Percentiles rank a stretch among this genome's conserved stretches.
Conservation (phyloP, 2,329 filamentous ascomycete genomes). For the Sporothrix variecibatus region DNA sequence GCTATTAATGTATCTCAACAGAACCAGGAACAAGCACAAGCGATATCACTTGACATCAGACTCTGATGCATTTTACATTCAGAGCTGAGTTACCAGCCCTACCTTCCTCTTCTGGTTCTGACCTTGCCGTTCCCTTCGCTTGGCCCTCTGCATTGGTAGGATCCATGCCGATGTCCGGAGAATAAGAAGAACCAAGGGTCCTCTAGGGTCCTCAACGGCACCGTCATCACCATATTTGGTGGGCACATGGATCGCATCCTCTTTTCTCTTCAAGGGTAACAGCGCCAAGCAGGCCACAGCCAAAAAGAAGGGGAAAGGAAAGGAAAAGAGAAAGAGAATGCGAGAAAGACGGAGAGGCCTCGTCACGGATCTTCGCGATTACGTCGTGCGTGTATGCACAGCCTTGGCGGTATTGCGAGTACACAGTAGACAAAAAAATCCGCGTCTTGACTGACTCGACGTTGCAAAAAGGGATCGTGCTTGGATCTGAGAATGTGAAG, state of each 20-base stretch:
- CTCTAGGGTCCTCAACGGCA: neutral
- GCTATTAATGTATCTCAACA: neutral
- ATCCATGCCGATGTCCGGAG: neutral
- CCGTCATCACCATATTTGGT: neutral
- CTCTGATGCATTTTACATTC: neutral
- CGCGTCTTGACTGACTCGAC: neutral
- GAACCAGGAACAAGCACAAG: neutral
- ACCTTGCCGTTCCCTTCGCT: neutral
- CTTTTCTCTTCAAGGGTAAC: neutral
- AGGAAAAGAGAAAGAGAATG: neutral
- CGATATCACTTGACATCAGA: neutral
- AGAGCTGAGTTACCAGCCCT: neutral
- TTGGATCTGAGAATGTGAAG: neutral
- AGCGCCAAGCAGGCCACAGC: neutral
- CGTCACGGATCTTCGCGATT: conserved; percentile 5
- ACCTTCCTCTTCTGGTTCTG: neutral
- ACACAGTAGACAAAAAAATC: neutral
- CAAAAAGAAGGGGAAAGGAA: neutral
- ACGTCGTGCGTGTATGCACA: neutral
- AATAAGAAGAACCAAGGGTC: neutral
- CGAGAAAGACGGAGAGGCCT: neutral
- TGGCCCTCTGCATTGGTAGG: neutral
- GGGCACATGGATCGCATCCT: neutral
- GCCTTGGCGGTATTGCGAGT: neutral
- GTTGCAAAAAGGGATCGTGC: neutral